Percentiles rank a stretch among this genome's conserved stretches.
Conservation (phyloP, 345 rosid species). For the Diplotaxis tenuifolia region DNA sequence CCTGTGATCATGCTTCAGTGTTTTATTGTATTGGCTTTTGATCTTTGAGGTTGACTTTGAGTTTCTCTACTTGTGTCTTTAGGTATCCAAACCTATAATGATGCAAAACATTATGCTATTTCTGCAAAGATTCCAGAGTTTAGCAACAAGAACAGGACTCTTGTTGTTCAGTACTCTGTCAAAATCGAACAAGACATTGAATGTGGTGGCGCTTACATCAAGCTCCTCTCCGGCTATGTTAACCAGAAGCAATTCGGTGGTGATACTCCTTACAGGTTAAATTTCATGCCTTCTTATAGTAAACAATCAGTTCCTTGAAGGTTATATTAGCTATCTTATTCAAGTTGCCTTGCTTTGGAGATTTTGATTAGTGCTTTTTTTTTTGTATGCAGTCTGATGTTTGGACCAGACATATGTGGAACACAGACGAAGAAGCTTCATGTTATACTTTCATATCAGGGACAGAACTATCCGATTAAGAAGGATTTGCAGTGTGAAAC, state of each 20-base stretch:
- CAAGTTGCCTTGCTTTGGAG: too few relatives aligned
- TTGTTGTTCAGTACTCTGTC: constrained; percentile 82
- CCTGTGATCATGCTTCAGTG: too few relatives aligned
- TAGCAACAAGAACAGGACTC: constrained; percentile 77
- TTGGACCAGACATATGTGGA: constrained; percentile 97
- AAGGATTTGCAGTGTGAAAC: constrained; percentile 93
- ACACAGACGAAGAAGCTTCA: constrained; percentile 93
- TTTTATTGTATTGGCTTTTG: constrained; percentile 5
- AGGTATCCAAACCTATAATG: constrained; percentile 87
- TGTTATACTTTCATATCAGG: constrained; percentile 82
- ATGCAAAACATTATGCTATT: constrained; percentile 81
- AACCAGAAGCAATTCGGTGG: constrained; percentile 98
- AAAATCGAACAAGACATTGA: constrained; percentile 89
- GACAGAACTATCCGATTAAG: constrained; percentile 87
- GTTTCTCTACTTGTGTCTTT: constrained; percentile 20
- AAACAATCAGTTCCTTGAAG: too few relatives aligned
- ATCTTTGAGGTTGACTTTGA: not conserved
- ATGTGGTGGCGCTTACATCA: constrained; percentile 96
- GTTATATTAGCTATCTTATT: too few relatives aligned
- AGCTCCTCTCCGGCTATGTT: constrained; percentile 87
- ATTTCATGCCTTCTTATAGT: too few relatives aligned
- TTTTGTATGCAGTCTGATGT: constrained; percentile 74
- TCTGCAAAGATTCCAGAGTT: constrained; percentile 90
- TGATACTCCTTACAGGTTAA: constrained; percentile 99
- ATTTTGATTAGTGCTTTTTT: constrained; percentile 10